A percentile compares a stretch with the other conserved stretches of the same genome.
Conservation (phyloP, 352 stramenopile genomes). For the Globisporangium nodosum region DNA sequence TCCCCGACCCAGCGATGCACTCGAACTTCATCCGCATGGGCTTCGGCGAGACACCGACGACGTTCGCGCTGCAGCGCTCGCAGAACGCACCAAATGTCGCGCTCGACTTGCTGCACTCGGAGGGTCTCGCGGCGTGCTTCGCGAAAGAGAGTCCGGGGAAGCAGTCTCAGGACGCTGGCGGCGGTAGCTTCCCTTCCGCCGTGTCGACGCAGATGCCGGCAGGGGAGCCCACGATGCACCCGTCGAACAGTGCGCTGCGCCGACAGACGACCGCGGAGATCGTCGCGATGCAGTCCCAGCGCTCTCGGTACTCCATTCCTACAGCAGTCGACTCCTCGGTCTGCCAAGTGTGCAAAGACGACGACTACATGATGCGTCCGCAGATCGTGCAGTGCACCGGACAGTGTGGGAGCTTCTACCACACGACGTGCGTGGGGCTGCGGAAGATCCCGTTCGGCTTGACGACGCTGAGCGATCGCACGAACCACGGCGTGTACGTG, state of each 20-base stretch:
- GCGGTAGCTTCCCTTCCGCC: neutral
- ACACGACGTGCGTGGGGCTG: constrained; percentile 71
- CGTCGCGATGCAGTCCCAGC: constrained; percentile 62
- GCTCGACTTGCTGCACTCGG: constrained; percentile 69
- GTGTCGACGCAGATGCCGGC: constrained; percentile 12
- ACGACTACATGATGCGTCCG: constrained; percentile 80
- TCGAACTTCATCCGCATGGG: constrained; percentile 81
- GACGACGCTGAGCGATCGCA: constrained; percentile 77
- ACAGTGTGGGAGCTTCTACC: constrained; percentile 46
- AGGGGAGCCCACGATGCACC: constrained; percentile 13
- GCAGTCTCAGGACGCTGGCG: constrained; percentile 1
- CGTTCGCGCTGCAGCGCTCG: constrained; percentile 72
- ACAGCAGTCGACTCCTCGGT: constrained; percentile 23
- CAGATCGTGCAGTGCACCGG: constrained; percentile 63
- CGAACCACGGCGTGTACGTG: constrained; percentile 71
- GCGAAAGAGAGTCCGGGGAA: constrained; percentile 20
- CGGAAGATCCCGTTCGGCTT: constrained; percentile 79
- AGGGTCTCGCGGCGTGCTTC: constrained; percentile 49
- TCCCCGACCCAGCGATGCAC: constrained; percentile 74
- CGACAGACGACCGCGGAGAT: constrained; percentile 69
- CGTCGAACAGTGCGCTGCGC: constrained; percentile 15
- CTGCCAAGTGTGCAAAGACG: constrained; percentile 61
- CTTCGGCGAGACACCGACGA: constrained; percentile 64
- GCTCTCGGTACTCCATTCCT: constrained; percentile 39
- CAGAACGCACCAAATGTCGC: constrained; percentile 74